Base-by-base conservation (phyloP, 139 green algal genomes). In the Tetraselmis chui region DNA sequence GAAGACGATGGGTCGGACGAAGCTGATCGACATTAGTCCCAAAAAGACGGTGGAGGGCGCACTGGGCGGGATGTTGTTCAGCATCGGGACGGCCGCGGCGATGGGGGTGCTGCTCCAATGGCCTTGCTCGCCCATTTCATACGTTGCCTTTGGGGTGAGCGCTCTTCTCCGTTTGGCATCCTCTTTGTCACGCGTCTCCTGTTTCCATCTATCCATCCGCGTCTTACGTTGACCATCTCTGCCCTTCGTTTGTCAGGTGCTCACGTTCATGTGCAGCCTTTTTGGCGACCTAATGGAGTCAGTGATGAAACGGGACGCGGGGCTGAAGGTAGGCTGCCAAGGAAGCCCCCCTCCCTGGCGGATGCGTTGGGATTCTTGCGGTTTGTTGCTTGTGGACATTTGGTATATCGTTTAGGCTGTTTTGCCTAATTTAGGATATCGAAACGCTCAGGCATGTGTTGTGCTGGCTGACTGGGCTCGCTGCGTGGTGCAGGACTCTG, bases 271-370 rank as follows among this genome's bases (percentile, higher is more conserved):
- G 75, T 89, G 89, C 59, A 91, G 83, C 76, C 83, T 99, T n/a
- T 98, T 98, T 86, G 97, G 97, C 1, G 97, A 99, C 85, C 88
- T 99, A 32, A 96, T 98, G n/a, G 97, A 99, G 88, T 95, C 87
- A 5, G 93, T 97, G 81, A 97, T 99, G 88, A 99, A 99, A 91
- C 90, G 97, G 1, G 95, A 98, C 29, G 97, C 97, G 22, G 95
- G 93, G 58, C 87, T 99, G 78, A 99, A 99, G 91, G 90, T 94
- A 81, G 29, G 28, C 27, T 83, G 2, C 25, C 74, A 2, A 23
- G 5, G 5, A 77, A 18, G 26, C 26, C 74, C 45, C 45, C 45
- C 45, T 18, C 45, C 45, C 45, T n/a, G n/a, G n/a, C n/a, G n/a
- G n/a, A n/a, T n/a, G n/a, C n/a, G n/a, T n/a, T n/a, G n/a, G n/a